Conservation (phyloP, 2,329 filamentous ascomycete species). For the Fusarium gaditjirri region DNA sequence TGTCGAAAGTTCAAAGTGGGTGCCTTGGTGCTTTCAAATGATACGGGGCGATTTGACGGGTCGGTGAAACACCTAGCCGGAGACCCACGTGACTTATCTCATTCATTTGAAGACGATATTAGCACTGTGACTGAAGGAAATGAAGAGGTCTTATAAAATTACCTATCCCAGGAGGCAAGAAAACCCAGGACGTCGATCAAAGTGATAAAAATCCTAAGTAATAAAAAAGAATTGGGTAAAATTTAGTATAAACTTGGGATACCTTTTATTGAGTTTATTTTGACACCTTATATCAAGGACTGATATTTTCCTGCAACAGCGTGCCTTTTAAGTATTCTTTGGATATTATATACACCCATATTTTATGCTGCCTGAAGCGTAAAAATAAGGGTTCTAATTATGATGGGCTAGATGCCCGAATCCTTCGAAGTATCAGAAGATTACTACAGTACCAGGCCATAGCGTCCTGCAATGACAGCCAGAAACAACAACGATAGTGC, state of each 20-base stretch:
- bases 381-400: not conserved
- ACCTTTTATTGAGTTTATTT: too few relatives aligned
- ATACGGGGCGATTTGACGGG: conserved; percentile 18
- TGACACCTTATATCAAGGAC: too few relatives aligned
- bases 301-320: not conserved
- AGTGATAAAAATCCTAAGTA: too few relatives aligned
- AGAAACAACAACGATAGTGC: too few relatives aligned
- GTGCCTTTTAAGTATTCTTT: accelerated
- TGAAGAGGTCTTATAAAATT: not conserved
- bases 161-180: too few relatives aligned
- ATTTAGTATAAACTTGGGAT: too few relatives aligned
- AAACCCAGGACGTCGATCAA: too few relatives aligned
- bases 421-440: too few relatives aligned
- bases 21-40: conserved; percentile 27
- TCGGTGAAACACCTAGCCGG: conserved; percentile 24
- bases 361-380: not conserved
- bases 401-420: too few relatives aligned
- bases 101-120: not conserved
- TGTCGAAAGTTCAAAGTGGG: conserved; percentile 18
- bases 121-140: not conserved
- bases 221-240: too few relatives aligned
- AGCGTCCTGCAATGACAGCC: not conserved
- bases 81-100: conserved; percentile 22
- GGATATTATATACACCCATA: not conserved
- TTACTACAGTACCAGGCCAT: too few relatives aligned